Evolutionary conservation across 176 grass and related monocot genomes (phyloP), one percentile per base, ranked within the genome.

Genomic region (Zea luxurians): DNA sequence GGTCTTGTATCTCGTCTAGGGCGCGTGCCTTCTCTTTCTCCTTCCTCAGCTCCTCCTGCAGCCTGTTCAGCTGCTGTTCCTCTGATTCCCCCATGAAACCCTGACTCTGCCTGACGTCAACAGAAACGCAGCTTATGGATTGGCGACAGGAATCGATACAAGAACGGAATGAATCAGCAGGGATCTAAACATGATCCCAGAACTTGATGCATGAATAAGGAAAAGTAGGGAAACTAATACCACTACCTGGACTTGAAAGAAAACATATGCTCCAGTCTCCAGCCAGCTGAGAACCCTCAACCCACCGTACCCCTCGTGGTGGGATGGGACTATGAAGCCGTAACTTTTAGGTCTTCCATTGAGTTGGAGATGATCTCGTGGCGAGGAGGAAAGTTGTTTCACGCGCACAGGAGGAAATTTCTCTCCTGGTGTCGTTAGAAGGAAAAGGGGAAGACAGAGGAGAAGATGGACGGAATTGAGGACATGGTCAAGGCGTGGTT

Each of bases 21-120:
- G 82, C 83, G 11, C 27, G 55, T 1, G 20, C 54, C 70, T 93
- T 97, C 59, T 81, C 62, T 70, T 84, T 89, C 74, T 91, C 91
- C 80, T 81, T 89, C 42, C 75, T 73, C 62, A 99, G 76, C 43
- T 99, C 96, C 43, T 92, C 92, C 61, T 89, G 81, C 40, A 95
- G 74, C 66, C 83, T 87, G 40, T 21, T 76, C 57, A 93, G 63
- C 74, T 91, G 63, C 74, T 91, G 81, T 42, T 87, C 75, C 48
- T 77, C 85, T 55, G 83, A 82, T 81, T 47, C 73, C 7, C 79
- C 63, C 13, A 43, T n/a, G 40, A 70, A 79, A 35, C 46, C 13
- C 3, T 77, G 17, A 53, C 44, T 44, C 78, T 57, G 44, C 44
- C 76, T 85, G 66, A 78, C 17, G 49, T 81, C 34, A 61, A 75